phyloP scores from a whole-genome alignment of 257 asterid species.

The Capsicum rhomboideum region DNA sequence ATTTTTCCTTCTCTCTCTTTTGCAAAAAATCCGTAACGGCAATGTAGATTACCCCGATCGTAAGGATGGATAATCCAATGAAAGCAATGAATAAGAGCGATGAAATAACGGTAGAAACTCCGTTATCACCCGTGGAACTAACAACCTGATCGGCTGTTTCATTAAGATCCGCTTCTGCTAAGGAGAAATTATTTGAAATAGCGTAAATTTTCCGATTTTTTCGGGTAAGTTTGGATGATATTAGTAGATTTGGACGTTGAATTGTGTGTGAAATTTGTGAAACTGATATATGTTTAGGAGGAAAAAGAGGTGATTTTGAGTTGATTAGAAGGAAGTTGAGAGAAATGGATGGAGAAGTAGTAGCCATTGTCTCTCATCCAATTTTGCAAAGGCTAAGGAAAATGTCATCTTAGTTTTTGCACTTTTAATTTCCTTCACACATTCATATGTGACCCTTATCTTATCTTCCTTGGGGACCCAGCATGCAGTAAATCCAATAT shows the following conservation, averaged over 20 bases:
- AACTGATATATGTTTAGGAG: neutral
- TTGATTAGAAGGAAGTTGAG: neutral
- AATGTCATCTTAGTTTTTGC: neutral
- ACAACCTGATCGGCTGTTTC: constrained; percentile 42
- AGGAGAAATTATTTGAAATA: neutral
- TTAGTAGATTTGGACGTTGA: neutral
- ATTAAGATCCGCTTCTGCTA: neutral
- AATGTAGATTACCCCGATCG: constrained; percentile 80
- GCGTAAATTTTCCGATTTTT: neutral
- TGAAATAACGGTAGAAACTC: constrained; percentile 33
- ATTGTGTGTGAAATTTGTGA: neutral
- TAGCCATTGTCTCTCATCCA: neutral
- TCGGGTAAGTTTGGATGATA: neutral
- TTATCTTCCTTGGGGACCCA: neutral
- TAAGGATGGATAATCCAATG: constrained; percentile 63
- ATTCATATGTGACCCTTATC: neutral
- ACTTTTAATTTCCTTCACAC: neutral
- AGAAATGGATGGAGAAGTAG: neutral
- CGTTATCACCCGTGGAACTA: constrained; percentile 28
- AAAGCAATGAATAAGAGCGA: constrained; percentile 61
- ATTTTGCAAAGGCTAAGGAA: neutral
- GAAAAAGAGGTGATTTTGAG: neutral
- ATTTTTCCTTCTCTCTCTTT: constrained; percentile 72
- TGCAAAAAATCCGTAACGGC: constrained; percentile 78
- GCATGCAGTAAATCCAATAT: neutral